phyloP scores from a whole-genome alignment of 2,329 filamentous ascomycete genomes.

The Penicillium sp. region DNA sequence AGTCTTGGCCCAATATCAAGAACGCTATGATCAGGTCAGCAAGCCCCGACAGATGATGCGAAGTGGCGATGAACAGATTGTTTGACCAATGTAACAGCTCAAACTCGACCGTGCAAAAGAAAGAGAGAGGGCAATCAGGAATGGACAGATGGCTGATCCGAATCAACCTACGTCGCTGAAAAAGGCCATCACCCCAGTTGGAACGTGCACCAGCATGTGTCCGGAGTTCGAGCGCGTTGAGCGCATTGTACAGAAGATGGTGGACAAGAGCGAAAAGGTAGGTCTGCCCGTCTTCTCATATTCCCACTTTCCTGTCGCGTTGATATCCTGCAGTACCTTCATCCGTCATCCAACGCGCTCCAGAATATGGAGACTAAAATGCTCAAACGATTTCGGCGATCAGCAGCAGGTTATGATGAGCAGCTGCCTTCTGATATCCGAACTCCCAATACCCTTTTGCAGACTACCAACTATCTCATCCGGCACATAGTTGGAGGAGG shows the following conservation, averaged over 20 bases:
- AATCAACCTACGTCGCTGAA: constrained; percentile 55
- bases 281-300: neutral
- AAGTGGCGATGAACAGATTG: neutral
- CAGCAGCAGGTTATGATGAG: constrained; percentile 57
- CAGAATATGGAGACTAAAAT: constrained; percentile 44
- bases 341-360: constrained; percentile 31
- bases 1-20: constrained; percentile 25
- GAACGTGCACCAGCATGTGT: constrained; percentile 60
- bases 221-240: constrained; percentile 58
- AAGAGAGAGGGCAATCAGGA: constrained; percentile 47
- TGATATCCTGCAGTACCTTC: constrained; percentile 27
- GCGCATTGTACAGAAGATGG: constrained; percentile 56
- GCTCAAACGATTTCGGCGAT: constrained; percentile 59
- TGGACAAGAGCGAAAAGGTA: constrained; percentile 57
- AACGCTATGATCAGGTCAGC: constrained; percentile 37
- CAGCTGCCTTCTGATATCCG: constrained; percentile 60
- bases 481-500: constrained; percentile 48
- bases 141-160: constrained; percentile 54
- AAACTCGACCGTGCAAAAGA: constrained; percentile 48
- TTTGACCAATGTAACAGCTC: constrained; percentile 32
- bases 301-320: constrained; percentile 1
- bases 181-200: constrained; percentile 57
- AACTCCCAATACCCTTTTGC: constrained; percentile 47
- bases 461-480: constrained; percentile 46
- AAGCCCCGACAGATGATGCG: neutral